Base-by-base conservation (phyloP, 345 rosid species). In the Geranium rotundifolium region DNA sequence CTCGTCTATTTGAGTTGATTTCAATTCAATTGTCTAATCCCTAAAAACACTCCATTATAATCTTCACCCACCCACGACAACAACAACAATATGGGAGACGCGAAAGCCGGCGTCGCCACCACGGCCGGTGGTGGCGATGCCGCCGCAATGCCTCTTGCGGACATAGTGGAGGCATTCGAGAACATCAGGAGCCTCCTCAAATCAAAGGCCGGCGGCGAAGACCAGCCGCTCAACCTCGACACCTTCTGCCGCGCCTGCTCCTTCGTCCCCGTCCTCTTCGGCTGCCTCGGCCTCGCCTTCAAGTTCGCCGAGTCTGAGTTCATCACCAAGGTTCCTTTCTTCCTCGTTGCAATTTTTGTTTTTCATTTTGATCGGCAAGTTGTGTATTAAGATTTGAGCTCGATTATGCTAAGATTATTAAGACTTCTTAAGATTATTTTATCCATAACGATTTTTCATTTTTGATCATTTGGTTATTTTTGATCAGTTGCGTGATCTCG, bases 251-350 rank as follows among this genome's bases (percentile, higher is more conserved):
- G 67, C 0, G 88, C 96, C 0, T 85, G 90, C 61, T 75, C 88
- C 54, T 73, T 83, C 52, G 96, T 91, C 50, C 72, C 95, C 41
- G 76, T 86, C 63, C 80, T 91, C 65, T 84, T 88, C 65, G 76
- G 70, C 60, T 80, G 80, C 68, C 95, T 91, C 1, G 98, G 98
- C 58, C 81, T 91, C 58, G 95, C 98, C 56, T 91, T 88, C 77
- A 88, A 84, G 76, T 88, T 91, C 62, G 96, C 96, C 8, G 91
- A 88, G 76, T 64, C 84, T 70, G 98, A 88, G 74, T 88, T 83
- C 72, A 73, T 82, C 55, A 62, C 85, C 66, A 91, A 91, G 85
- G 96, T 91, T 85, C 2, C 54, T 29, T 19, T 34, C 15, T 4
- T 57, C 29, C 16, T 59, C 12, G 16, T 23, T 19, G 34, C 4